phyloP scores from a whole-genome alignment of 768 basidiomycete genomes.

The Mycena indigotica region DNA sequence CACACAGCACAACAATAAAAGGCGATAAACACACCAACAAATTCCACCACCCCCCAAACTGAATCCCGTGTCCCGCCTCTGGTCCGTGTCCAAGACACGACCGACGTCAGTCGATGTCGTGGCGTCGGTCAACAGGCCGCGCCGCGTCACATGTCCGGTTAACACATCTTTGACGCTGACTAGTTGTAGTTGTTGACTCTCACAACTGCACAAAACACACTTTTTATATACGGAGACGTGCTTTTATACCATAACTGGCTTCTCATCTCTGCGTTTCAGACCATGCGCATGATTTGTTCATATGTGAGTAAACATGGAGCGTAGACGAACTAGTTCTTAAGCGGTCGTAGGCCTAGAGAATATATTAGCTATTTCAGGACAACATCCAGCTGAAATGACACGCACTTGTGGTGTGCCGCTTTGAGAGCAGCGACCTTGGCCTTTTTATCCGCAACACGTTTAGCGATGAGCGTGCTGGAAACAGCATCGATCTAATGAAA shows the following conservation, averaged over 20 bases:
- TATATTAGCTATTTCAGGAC: too few relatives aligned
- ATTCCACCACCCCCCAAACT: background rate
- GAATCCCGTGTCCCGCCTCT: background rate
- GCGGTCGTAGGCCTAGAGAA: background rate
- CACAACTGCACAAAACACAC: too few relatives aligned
- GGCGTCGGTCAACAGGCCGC: background rate
- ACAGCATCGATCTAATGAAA: background rate
- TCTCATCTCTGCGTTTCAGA: too few relatives aligned
- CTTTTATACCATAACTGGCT: too few relatives aligned
- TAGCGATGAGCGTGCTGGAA: slow-evolving; percentile 68
- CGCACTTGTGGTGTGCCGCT: slow-evolving; percentile 76
- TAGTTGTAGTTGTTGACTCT: too few relatives aligned
- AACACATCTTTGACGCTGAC: background rate
- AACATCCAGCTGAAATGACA: slow-evolving; percentile 10
- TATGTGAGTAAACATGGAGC: background rate
- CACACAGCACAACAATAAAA: background rate
- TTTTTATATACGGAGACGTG: too few relatives aligned
- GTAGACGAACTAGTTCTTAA: background rate
- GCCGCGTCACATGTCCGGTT: background rate
- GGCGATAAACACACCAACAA: background rate
- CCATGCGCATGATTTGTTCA: too few relatives aligned
- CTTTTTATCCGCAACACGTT: slow-evolving; percentile 94
- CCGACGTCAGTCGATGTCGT: background rate
- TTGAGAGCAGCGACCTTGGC: slow-evolving; percentile 86
- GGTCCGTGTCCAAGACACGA: background rate